These are phyloP conservation scores for Closterium sp. DNA, from an alignment of 139 green algal species.

Conservation along the genomic window DNA sequence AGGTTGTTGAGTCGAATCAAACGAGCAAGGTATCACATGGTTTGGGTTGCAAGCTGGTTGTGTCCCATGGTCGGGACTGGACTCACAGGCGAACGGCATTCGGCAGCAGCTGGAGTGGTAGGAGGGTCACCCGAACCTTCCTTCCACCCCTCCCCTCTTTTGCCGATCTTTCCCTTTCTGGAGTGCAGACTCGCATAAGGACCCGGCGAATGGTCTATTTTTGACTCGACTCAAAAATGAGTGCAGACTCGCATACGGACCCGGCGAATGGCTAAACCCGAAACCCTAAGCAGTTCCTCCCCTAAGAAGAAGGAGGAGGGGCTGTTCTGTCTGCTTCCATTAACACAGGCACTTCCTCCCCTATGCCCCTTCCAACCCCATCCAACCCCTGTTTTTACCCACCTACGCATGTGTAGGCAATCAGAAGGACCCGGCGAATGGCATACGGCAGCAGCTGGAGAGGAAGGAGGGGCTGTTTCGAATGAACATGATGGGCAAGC, in stretches of 20 bases:
- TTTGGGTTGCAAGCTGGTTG: too few relatives aligned
- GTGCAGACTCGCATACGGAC: too few relatives aligned
- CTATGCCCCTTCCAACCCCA: neutral
- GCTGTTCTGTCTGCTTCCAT: constrained; percentile 83
- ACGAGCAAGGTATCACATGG: too few relatives aligned
- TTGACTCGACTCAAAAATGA: too few relatives aligned
- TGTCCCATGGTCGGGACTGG: too few relatives aligned
- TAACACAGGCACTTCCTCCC: neutral
- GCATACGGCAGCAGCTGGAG: constrained; percentile 86
- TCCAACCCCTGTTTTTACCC: neutral
- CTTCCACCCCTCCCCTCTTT: neutral
- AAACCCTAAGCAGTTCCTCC: too few relatives aligned
- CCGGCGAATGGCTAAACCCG: too few relatives aligned
- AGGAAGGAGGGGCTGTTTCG: constrained; percentile 99
- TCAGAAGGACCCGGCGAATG: constrained; percentile 39
- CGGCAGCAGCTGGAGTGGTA: constrained; percentile 94
- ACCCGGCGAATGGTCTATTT: too few relatives aligned
- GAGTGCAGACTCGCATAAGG: constrained; percentile 12
- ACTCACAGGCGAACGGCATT: constrained; percentile 70
- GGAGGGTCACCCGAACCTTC: constrained; percentile 67
- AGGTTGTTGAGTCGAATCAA: too few relatives aligned
- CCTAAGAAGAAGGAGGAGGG: constrained; percentile 99
- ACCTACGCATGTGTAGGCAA: neutral
- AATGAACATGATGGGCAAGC: constrained; percentile 99
- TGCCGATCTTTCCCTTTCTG: neutral